phyloP scores from a whole-genome alignment of 345 rosid species.

The thale cress (Arabidopsis thaliana) region DNA sequence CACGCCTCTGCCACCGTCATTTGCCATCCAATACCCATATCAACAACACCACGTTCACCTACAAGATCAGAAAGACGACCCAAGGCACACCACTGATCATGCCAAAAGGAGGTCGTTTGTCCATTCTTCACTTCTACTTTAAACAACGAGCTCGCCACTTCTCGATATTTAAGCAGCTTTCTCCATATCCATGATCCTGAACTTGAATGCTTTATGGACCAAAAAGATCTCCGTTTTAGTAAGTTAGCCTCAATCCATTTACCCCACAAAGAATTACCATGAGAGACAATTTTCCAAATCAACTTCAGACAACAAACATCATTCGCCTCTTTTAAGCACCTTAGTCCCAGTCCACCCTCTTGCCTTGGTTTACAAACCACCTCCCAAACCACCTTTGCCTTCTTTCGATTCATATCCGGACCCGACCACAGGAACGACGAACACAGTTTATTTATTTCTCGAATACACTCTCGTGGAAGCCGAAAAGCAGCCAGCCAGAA shows the following conservation, averaged over 20 bases:
- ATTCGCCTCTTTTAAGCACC: not conserved
- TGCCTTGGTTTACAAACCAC: not conserved
- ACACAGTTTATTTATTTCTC: not conserved
- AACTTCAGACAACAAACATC: not conserved
- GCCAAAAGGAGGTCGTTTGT: no score
- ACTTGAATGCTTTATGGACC: not conserved
- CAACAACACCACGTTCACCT: no score
- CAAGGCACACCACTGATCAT: no score
- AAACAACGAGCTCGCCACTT: no score
- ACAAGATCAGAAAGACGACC: no score
- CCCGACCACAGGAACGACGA: not conserved
- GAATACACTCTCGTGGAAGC: not conserved
- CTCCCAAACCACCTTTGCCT: not conserved
- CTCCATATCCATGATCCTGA: not conserved
- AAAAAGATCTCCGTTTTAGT: not conserved
- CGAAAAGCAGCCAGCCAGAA: not conserved
- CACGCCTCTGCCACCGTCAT: no score
- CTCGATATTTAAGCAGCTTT: no score
- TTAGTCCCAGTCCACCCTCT: not conserved
- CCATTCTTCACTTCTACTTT: no score
- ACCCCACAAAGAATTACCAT: not conserved
- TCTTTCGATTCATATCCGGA: not conserved
- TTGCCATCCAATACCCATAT: no score
- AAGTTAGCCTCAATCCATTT: not conserved
- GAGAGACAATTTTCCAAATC: not conserved